These are phyloP conservation scores for Aspergillus neotritici DNA, from an alignment of 2,329 filamentous ascomycete species.

Conservation along the genomic window DNA sequence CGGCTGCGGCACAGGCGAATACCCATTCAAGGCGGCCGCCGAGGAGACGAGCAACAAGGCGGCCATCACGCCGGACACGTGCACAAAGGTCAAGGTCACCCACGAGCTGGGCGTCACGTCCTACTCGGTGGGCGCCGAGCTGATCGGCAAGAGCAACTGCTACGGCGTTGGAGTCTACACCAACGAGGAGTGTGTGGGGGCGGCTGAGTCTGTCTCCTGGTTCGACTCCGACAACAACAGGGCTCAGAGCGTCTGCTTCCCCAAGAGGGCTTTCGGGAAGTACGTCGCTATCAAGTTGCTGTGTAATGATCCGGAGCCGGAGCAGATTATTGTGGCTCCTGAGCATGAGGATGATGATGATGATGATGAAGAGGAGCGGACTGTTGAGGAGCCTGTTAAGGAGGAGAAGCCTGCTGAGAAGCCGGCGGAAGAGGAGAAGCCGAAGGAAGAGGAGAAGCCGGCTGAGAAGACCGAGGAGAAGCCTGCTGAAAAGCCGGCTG, in stretches of 20 bases:
- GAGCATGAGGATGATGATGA: not conserved
- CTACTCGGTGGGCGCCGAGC: conserved; percentile 9
- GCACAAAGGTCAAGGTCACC: conserved; percentile 11
- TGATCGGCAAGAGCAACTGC: conserved; percentile 13
- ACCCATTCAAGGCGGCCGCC: not conserved
- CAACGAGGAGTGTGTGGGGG: conserved; percentile 11
- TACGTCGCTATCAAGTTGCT: conserved; percentile 4
- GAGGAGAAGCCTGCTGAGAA: too few species aligned
- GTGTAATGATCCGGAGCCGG: conserved; percentile 3
- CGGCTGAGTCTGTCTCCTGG: conserved; percentile 8
- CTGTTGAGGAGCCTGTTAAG: too few species aligned
- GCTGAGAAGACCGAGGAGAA: not conserved
- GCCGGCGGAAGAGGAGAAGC: too few species aligned
- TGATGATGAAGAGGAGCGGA: not conserved
- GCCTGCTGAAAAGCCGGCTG: not conserved
- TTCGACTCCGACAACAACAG: conserved; percentile 1
- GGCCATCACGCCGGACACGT: conserved; percentile 9
- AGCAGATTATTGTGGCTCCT: not conserved
- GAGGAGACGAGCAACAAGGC: not conserved
- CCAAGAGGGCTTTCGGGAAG: conserved; percentile 7
- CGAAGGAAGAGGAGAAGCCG: too few species aligned
- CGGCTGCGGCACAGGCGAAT: conserved; percentile 5
- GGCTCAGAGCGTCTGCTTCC: conserved; percentile 6
- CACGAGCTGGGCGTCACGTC: conserved; percentile 13
- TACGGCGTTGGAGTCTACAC: conserved; percentile 11